Conservation (phyloP, 2,329 filamentous ascomycete species). For the Microdochium nivale region DNA sequence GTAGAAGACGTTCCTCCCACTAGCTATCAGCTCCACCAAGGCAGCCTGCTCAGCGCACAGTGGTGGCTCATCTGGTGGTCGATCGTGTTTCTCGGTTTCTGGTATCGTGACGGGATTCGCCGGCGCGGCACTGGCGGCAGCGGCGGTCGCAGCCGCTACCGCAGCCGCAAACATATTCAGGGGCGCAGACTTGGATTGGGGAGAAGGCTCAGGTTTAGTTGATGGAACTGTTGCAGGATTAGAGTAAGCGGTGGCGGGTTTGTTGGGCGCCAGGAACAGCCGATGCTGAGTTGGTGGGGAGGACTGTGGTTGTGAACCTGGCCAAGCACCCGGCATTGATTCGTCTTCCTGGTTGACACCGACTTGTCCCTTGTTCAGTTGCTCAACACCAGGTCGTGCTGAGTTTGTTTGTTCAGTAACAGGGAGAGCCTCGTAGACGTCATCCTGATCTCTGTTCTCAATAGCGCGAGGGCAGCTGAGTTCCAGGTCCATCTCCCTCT, state of each 20-base stretch:
- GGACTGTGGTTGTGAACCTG: neutral
- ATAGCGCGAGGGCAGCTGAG: neutral
- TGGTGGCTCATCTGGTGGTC: conserved; percentile 9
- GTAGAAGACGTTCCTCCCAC: conserved; percentile 51
- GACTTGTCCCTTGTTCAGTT: neutral
- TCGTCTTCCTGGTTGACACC: too few species aligned
- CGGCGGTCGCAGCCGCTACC: too few species aligned
- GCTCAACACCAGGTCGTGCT: neutral
- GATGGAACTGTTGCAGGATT: too few species aligned
- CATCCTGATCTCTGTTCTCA: neutral
- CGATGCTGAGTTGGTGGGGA: neutral
- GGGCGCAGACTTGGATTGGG: too few species aligned
- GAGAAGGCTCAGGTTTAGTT: neutral
- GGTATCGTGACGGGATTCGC: neutral
- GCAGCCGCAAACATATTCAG: too few species aligned
- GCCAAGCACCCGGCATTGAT: neutral
- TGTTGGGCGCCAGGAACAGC: neutral
- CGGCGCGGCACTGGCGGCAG: neutral
- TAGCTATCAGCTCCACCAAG: conserved; percentile 40
- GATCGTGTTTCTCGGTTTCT: neutral
- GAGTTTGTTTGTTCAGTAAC: neutral
- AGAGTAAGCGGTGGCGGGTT: too few species aligned
- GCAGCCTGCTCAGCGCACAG: conserved; percentile 38
- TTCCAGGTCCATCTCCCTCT: neutral
- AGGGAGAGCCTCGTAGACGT: neutral